A percentile compares a stretch with the other conserved stretches of the same genome.
These are phyloP conservation scores for Rhynchospora breviuscula DNA, from an alignment of 176 grass and related monocot species.

Conservation along the genomic window DNA sequence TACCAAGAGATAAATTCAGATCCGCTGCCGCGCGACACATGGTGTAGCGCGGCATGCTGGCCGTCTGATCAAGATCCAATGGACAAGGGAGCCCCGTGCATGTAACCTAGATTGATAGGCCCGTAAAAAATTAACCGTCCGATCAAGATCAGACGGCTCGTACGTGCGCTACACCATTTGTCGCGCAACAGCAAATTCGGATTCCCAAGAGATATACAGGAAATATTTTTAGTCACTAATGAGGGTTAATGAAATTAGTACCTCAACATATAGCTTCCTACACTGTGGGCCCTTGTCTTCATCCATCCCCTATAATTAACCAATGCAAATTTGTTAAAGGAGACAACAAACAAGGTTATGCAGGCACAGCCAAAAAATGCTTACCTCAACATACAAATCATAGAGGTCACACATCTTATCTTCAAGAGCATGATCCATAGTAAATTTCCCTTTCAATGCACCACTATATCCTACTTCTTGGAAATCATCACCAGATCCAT, in stretches of 20 bases:
- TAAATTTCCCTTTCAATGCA: constrained; percentile 57
- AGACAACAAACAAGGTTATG: not conserved
- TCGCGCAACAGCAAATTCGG: too few relatives aligned
- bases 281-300: constrained; percentile 98
- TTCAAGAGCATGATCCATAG: constrained; percentile 70
- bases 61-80: too few relatives aligned
- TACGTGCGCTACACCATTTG: too few relatives aligned
- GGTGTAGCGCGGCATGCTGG: too few relatives aligned
- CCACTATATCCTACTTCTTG: constrained; percentile 46
- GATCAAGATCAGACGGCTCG: too few relatives aligned
- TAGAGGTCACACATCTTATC: constrained; percentile 97
- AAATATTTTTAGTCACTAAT: constrained; percentile 63
- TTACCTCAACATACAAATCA: constrained; percentile 99
- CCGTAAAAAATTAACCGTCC: too few relatives aligned
- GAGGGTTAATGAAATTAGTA: constrained; percentile 30
- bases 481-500: constrained; percentile 82
- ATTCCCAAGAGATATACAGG: not conserved
- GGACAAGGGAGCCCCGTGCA: too few relatives aligned
- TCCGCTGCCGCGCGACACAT: too few relatives aligned
- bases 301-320: constrained; percentile 74
- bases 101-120: too few relatives aligned
- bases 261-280: constrained; percentile 97
- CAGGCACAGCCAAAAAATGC: not conserved
- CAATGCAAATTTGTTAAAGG: not conserved
- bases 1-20: too few relatives aligned